Base-by-base conservation (phyloP, 2,329 filamentous ascomycete species). In the Cordyceps fumosorosea region DNA sequence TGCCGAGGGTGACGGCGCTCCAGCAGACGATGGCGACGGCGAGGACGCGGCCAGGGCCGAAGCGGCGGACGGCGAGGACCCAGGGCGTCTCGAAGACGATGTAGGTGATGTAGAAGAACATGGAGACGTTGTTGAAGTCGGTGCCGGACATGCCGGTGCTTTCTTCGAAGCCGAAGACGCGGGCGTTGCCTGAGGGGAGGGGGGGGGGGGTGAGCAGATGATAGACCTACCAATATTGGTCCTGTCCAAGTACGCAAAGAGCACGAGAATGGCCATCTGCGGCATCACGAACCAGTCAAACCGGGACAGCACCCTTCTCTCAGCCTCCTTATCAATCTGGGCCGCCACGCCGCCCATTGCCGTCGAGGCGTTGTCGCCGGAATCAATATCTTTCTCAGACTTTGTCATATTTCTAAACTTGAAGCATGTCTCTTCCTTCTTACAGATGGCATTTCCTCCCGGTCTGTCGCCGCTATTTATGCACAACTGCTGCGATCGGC, bases 81-180 rank as follows among this genome's bases (percentile, higher is more conserved):
- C 71, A 72, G 0, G 68, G 69, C 0, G 68, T 67, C 57, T 74
- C 72, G 3, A 72, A 72, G 1, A 70, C 59, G 8, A 75, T 71
- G 60, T 74, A 74, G 5, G 72, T 65, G 6, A 75, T 68, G 52
- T 68, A 72, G 20, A 71, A 73, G 14, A 70, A 66, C 51, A 66
- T 70, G 0, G 74, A 67, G 1, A 71, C 64, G 18, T 71, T 66
- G 57, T 71, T 73, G 57, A 74, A 75, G 5, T 75, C 66, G 0
- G 67, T 67, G 2, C 67, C 67, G 0, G 65, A 63, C 64, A 75
- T 69, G 0, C 69, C 66, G 11, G 74, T 69, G 26, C 71, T 69
- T 22, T 72, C 67, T 2, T 71, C 66, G 4, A 76, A 66, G 60
- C 75, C 69, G 63, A 72, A 67, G 29, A 75, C 68, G 29, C 72